Conservation (phyloP, 352 stramenopile species). For the Pythium dissotocum region DNA sequence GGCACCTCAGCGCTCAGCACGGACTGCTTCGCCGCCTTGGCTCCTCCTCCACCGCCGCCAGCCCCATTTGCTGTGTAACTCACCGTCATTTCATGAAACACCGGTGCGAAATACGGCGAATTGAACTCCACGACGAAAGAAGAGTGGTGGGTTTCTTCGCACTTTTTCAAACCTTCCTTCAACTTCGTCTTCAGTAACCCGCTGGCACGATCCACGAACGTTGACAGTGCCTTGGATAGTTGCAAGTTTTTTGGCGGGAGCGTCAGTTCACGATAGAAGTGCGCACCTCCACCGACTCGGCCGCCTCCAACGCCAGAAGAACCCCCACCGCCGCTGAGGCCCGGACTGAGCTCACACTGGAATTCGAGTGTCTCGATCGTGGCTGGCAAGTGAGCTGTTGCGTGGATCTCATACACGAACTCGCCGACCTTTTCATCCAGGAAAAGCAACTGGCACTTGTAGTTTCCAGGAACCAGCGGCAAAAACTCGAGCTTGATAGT, state of each 20-base stretch:
- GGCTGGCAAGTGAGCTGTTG: conserved; percentile 71
- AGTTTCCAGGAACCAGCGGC: conserved; percentile 84
- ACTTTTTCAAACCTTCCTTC: conserved; percentile 77
- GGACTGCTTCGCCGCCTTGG: conserved; percentile 12
- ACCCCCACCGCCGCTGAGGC: conserved; percentile 2
- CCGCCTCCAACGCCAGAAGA: conserved; percentile 8
- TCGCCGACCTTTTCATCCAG: conserved; percentile 92
- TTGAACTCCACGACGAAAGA: conserved; percentile 82
- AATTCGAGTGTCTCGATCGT: conserved; percentile 81
- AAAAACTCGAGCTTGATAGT: conserved; percentile 90
- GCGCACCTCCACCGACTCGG: conserved; percentile 27
- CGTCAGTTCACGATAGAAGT: conserved; percentile 75
- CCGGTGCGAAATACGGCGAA: conserved; percentile 82
- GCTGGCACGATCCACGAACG: conserved; percentile 67
- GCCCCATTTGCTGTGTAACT: conserved; percentile 14
- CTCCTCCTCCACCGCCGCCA: not conserved
- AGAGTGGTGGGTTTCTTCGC: conserved; percentile 67
- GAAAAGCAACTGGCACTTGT: conserved; percentile 90
- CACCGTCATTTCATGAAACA: conserved; percentile 54
- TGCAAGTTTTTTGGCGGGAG: conserved; percentile 81
- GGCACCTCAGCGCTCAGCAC: not conserved
- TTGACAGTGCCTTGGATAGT: conserved; percentile 69
- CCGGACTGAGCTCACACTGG: conserved; percentile 55
- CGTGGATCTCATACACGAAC: conserved; percentile 92
- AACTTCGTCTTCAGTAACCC: conserved; percentile 71